A percentile compares a stretch with the other conserved stretches of the same genome.
These are phyloP conservation scores for Leccinum ochraceum DNA, from an alignment of 768 basidiomycete species.

Conservation along the genomic window DNA sequence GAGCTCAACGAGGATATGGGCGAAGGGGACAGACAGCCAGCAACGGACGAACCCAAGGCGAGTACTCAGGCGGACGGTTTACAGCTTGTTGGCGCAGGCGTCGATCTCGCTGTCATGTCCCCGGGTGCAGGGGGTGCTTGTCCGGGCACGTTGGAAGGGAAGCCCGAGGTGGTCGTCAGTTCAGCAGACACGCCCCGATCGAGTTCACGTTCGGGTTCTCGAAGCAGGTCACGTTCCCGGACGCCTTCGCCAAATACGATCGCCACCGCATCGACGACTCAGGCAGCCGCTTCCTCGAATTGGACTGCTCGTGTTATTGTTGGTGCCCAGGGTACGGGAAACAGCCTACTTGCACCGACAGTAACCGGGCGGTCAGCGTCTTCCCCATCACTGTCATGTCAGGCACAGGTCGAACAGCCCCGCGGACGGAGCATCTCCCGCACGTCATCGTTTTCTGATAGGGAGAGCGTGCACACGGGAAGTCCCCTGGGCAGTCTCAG, in stretches of 20 bases:
- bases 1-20: constrained; percentile 23
- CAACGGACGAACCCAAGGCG: not conserved
- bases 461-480: constrained; percentile 40
- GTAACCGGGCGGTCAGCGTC: constrained; percentile 34
- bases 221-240: constrained; percentile 42
- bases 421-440: constrained; percentile 60
- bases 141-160: constrained; percentile 7
- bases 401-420: constrained; percentile 30
- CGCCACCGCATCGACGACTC: constrained; percentile 13
- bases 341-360: constrained; percentile 29
- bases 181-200: constrained; percentile 36
- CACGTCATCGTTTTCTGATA: constrained; percentile 56
- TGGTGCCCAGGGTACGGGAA: constrained; percentile 19
- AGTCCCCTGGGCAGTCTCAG: constrained; percentile 40
- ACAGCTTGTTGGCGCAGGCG: constrained; percentile 20
- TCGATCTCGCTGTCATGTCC: constrained; percentile 16
- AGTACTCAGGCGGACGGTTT: constrained; percentile 15
- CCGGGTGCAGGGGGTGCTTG: constrained; percentile 21
- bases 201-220: constrained; percentile 32
- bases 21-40: constrained; percentile 19
- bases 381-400: constrained; percentile 35
- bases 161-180: constrained; percentile 37
- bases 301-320: constrained; percentile 11
- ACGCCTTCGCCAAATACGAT: constrained; percentile 45
- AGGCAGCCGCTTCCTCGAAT: constrained; percentile 8